These are phyloP conservation scores for Calonectria fujianensis DNA, from an alignment of 2,329 filamentous ascomycete genomes.

Conservation along the genomic window DNA sequence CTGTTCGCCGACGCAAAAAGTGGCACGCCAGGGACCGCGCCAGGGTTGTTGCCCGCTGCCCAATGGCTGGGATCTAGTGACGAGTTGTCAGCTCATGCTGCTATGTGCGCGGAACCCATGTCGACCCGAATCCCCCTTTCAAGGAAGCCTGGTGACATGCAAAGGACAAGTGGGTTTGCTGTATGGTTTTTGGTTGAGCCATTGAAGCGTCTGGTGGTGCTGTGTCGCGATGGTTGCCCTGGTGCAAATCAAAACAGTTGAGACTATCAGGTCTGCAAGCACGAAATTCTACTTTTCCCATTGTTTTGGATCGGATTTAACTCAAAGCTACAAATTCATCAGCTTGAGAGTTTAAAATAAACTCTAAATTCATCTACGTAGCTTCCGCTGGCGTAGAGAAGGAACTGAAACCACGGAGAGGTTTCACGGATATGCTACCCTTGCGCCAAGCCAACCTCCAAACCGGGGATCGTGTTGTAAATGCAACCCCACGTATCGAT, in stretches of 20 bases:
- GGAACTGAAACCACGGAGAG: constrained; percentile 8
- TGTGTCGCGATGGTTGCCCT: background rate
- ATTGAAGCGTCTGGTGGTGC: background rate
- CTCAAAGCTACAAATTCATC: background rate
- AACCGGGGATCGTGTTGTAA: background rate
- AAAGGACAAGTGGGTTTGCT: background rate
- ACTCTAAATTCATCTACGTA: constrained; percentile 18
- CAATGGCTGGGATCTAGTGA: constrained; percentile 16
- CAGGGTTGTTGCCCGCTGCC: background rate
- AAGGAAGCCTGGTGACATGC: constrained; percentile 7
- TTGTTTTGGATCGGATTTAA: background rate
- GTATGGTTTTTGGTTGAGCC: background rate
- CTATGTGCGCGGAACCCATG: background rate
- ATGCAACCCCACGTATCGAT: constrained; percentile 22
- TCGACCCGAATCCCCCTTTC: background rate
- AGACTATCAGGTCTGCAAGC: background rate
- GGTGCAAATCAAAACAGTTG: background rate
- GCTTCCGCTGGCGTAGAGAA: background rate
- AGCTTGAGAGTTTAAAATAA: background rate
- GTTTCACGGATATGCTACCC: constrained; percentile 9
- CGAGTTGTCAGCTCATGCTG: background rate
- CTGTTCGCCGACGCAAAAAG: constrained; percentile 25
- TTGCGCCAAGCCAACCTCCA: background rate
- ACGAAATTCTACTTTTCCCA: background rate
- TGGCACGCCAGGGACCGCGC: constrained; percentile 32